Conservation (phyloP, 345 rosid genomes). For the Kernera saxatilis region DNA sequence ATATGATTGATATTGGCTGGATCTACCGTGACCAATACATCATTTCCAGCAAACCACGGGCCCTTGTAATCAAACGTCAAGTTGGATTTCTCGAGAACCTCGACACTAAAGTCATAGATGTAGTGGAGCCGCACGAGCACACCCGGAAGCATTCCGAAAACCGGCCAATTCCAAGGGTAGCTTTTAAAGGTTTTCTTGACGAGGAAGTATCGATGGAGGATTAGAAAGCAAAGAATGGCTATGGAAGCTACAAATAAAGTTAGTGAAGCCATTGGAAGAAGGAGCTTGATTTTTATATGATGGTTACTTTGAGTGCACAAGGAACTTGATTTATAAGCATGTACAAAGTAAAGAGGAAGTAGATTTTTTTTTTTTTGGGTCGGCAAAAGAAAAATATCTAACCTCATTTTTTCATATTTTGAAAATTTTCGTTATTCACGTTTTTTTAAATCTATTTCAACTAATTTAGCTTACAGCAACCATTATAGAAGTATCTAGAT, state of each 20-base stretch:
- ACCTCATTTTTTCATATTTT: too few relatives aligned
- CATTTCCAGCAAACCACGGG: constrained; percentile 4
- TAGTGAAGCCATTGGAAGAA: background rate
- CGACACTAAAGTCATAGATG: constrained; percentile 5
- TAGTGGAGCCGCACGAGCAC: background rate
- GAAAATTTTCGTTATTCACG: too few relatives aligned
- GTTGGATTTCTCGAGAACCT: background rate
- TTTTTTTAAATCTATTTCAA: too few relatives aligned
- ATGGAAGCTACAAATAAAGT: background rate
- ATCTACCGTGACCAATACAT: constrained; percentile 18
- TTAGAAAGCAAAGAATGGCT: background rate
- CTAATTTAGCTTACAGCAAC: too few relatives aligned
- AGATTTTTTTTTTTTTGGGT: too few relatives aligned
- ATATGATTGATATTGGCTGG: constrained; percentile 28
- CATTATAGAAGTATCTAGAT: too few relatives aligned
- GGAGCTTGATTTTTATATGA: background rate
- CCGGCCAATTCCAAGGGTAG: background rate
- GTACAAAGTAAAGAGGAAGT: too few relatives aligned
- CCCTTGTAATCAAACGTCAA: constrained; percentile 22
- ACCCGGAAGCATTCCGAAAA: constrained; percentile 1
- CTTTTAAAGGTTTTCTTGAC: background rate
- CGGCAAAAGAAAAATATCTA: too few relatives aligned
- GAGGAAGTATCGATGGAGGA: background rate
- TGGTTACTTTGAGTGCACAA: too few relatives aligned
- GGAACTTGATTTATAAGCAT: too few relatives aligned